Evolutionary conservation across 768 basidiomycete genomes (phyloP), one percentile per base, ranked within the genome.

Genomic region (Steccherinum ochraceum): DNA sequence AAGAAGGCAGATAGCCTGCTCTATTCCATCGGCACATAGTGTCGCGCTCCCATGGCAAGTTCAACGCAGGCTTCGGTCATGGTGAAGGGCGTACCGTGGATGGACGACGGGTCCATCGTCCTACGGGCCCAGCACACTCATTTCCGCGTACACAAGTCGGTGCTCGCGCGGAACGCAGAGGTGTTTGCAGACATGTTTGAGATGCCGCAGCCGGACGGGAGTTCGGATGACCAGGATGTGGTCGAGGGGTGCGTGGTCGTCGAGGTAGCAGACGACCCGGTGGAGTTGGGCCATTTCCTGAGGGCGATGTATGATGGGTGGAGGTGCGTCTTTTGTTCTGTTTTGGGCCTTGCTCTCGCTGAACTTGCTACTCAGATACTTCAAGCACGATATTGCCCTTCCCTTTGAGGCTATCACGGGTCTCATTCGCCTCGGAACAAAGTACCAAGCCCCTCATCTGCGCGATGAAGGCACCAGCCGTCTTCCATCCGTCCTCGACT

Each of bases 61-160:
- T n/a, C n/a, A n/a, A n/a, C n/a, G n/a, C n/a, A n/a, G n/a, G n/a
- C n/a, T n/a, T n/a, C n/a, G n/a, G n/a, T n/a, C n/a, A n/a, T n/a
- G n/a, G n/a, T n/a, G n/a, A n/a, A n/a, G n/a, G n/a, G n/a, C n/a
- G n/a, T n/a, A n/a, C 79, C 77, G 16, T 81, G 76, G 77, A 78
- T 83, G 56, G 76, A 80, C 23, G 80, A 81, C 55, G 80, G 80
- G 12, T 82, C 81, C 59, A 69, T 81, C 43, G 64, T 81, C n/a
- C 69, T 83, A 2, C 62, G 76, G 30, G 73, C 75, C 12, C 52
- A 58, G 12, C 46, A 54, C 45, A 50, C 71, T 24, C 74, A 74
- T 1, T 81, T 80, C 68, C 78, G 74, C 25, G 69, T 81, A 3
- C 81, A 82, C 58, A 72, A 66, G n/a, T 62, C 64, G 1, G 61